Base-by-base conservation (phyloP, 441 rosid species). In the Flueggea neowawraea region DNA sequence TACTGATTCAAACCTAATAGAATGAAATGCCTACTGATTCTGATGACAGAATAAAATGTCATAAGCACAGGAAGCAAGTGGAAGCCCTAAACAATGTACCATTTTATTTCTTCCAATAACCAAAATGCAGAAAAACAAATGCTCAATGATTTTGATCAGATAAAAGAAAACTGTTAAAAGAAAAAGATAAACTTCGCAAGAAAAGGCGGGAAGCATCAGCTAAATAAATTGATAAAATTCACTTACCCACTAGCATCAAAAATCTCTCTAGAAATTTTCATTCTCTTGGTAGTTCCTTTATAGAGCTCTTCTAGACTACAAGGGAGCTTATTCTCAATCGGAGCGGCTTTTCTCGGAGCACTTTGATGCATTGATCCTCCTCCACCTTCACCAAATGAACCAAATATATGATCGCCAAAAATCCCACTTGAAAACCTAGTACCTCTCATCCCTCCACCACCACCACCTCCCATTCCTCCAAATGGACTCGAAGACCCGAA, bases 291-390 rank as follows among this genome's bases (percentile, higher is more conserved):
- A 57, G 86, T 77, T 51, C 96, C 98, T 58, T 75, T 87, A 51
- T 84, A 93, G 5, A 93, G 83, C 60, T 90, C 98, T 60, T 90
- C 97, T 52, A 93, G 90, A 64, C 84, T 87, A 61, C 98, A 93
- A 54, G 79, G 85, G 73, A 93, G 61, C 65, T 62, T 79, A 58
- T 79, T 83, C 80, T 93, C 96, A 0, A 83, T 83, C 2, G 94
- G 80, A 64, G 94, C 63, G 28, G 84, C 88, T 73, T 88, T 93
- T 43, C 84, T 75, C 31, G 83, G 73, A 32, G 51, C 90, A 62
- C 62, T 44, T 6, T 73, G 86, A 56, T 81, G 68, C 87, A 83
- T 76, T 7, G 87, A 58, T 5, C 68, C 82, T 48, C 84, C 80
- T 52, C 76, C 81, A 13, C 87, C 84, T 47, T 70, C 91, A 59